Percentiles rank a stretch among this genome's conserved stretches.
Conservation (phyloP, 176 grass and related monocot genomes). For the Carex parvula region DNA sequence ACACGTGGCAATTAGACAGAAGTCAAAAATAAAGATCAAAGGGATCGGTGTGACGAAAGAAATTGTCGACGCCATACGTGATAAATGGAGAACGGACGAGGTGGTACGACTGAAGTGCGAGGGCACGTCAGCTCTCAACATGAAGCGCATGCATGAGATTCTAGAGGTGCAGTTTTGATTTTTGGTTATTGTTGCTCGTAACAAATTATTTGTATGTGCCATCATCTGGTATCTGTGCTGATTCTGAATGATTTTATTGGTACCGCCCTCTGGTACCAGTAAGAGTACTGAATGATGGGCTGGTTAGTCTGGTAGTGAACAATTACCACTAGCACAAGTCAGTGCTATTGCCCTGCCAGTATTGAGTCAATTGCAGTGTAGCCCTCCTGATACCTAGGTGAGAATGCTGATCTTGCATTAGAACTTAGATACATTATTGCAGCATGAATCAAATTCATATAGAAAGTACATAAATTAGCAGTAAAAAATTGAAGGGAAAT, state of each 20-base stretch:
- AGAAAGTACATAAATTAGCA: not conserved
- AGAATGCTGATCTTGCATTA: not conserved
- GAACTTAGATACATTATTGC: not conserved
- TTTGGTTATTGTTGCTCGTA: not conserved
- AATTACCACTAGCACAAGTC: not conserved
- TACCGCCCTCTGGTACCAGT: not conserved
- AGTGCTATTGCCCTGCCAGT: not conserved
- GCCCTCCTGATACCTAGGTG: not conserved
- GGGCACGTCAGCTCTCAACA: conserved; percentile 79
- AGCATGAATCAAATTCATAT: not conserved
- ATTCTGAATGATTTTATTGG: not conserved
- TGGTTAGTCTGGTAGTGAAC: not conserved
- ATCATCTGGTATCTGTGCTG: not conserved
- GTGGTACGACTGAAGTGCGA: conserved; percentile 81
- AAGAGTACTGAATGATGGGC: not conserved
- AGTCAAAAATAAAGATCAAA: conserved; percentile 70
- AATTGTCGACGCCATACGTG: conserved; percentile 66
- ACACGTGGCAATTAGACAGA: conserved; percentile 66
- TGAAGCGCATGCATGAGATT: conserved; percentile 87
- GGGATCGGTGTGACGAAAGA: conserved; percentile 74
- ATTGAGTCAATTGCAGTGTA: not conserved
- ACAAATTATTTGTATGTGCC: not conserved
- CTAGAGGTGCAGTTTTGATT: conserved; percentile 49
- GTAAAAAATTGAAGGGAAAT: not conserved
- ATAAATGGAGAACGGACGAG: conserved; percentile 83